A percentile compares a stretch with the other conserved stretches of the same genome.
These are phyloP conservation scores for Prunus mongolica DNA, from an alignment of 306 rosid species.

Conservation along the genomic window DNA sequence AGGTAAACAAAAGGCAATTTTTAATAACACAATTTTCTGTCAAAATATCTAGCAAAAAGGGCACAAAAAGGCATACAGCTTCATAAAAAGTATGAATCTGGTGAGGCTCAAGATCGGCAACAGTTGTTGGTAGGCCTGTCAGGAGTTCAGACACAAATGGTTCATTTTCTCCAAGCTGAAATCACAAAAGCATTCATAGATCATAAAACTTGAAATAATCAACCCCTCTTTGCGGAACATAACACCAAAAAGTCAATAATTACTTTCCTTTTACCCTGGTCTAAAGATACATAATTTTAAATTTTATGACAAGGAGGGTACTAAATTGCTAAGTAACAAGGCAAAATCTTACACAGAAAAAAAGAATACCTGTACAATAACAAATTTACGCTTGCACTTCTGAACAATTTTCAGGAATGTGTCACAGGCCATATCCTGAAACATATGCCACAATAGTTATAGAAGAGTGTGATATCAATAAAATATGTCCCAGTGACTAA, in stretches of 20 bases:
- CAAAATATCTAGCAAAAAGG: not conserved
- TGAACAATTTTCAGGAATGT: conserved; percentile 92
- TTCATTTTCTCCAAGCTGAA: conserved; percentile 91
- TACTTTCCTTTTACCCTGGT: not conserved
- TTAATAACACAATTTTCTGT: not conserved
- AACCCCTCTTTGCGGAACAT: not conserved
- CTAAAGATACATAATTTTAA: not conserved
- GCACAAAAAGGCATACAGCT: conserved; percentile 54
- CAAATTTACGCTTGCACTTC: conserved; percentile 96
- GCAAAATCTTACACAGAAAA: not conserved
- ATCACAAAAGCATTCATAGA: conserved; percentile 13
- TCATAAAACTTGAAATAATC: not conserved
- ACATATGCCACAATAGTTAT: not conserved
- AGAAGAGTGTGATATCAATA: not conserved
- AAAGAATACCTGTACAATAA: conserved; percentile 68
- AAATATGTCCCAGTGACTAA: not conserved
- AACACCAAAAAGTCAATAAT: not conserved
- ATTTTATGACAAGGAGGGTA: not conserved
- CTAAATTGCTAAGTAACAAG: not conserved
- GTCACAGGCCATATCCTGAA: conserved; percentile 99
- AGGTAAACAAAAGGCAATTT: conserved; percentile 1
- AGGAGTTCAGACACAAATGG: conserved; percentile 97
- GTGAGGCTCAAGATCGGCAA: conserved; percentile 86
- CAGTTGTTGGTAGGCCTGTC: conserved; percentile 79
- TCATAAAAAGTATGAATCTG: conserved; percentile 96